Evolutionary conservation across 257 asterid species (phyloP), one percentile per base, ranked within the genome.

Genomic region (Avicennia marina): DNA sequence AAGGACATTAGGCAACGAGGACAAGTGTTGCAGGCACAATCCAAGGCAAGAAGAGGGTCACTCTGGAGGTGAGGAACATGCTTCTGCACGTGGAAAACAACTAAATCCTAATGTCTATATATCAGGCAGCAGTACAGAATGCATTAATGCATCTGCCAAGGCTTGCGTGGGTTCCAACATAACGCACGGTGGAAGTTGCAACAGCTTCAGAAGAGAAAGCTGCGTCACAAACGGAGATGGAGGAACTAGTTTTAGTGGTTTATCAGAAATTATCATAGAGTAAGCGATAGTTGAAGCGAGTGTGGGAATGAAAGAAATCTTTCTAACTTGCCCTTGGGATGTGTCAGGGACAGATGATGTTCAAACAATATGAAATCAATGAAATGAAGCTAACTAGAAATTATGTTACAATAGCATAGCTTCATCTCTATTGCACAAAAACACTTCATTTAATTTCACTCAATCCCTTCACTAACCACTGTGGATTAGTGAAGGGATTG

Each of bases 211-310:
- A 36, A 76, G 77, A 58, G 81, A 76, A 63, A 76, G 94, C 40
- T 81, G 89, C 63, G 31, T 41, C 31, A 64, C 64, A 26, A 67
- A 29, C 24, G 74, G 75, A 19, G 78, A 53, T 9, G 63, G 72
- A 19, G 81, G 65, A 27, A 29, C 49, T 22, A 53, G 29, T 36
- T 63, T 75, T 2, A 56, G 74, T 45, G 81, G 80, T 20, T 58
- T 81, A 61, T 67, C 87, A 32, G 90, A 85, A 69, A 81, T 81
- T 51, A 72, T 79, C 2, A 75, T 79, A 17, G 87, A 77, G 16
- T 57, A 52, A 41, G n/a, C 20, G 16, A 1, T n/a, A 7, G 34
- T 20, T n/a, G n/a, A n/a, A n/a, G 26, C 32, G 15, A 17, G 52
- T 11, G 10, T 16, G 7, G 24, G 9, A 6, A 50, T 7, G 1